A percentile compares a stretch with the other conserved stretches of the same genome.
Conservation (phyloP, 2,329 filamentous ascomycete species). For the Ophiosphaerella herpotricha region DNA sequence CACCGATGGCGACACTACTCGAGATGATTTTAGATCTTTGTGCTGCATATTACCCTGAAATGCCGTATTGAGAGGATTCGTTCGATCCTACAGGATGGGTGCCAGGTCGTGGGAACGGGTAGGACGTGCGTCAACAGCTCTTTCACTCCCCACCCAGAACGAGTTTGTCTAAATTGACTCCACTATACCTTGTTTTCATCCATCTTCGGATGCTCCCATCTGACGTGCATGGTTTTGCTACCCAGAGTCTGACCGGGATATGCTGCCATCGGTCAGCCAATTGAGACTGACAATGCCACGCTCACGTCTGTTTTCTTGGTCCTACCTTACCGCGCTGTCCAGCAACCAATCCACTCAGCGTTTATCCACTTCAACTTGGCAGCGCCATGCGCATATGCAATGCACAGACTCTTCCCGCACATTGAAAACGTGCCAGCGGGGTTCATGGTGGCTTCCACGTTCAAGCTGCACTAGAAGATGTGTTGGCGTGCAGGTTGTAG, state of each 20-base stretch:
- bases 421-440: conserved; percentile 1
- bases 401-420: conserved; percentile 5
- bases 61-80: too few relatives aligned
- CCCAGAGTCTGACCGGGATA: background rate
- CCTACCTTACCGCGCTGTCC: background rate
- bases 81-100: too few relatives aligned
- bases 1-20: background rate
- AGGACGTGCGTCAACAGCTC: background rate
- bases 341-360: background rate
- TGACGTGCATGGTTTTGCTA: background rate
- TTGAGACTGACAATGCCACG: conserved; percentile 2
- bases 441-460: conserved; percentile 1
- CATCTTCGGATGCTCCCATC: background rate
- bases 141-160: background rate
- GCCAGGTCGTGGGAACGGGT: too few relatives aligned
- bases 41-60: too few relatives aligned
- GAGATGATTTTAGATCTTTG: background rate
- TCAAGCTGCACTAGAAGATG: background rate
- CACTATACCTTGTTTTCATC: background rate
- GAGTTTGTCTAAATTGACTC: background rate
- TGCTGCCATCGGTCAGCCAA: conserved; percentile 2
- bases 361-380: background rate
- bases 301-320: background rate
- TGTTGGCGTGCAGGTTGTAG: background rate
- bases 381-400: background rate